phyloP scores from a whole-genome alignment of 345 rosid genomes.

The Rhodamnia rubescens region DNA sequence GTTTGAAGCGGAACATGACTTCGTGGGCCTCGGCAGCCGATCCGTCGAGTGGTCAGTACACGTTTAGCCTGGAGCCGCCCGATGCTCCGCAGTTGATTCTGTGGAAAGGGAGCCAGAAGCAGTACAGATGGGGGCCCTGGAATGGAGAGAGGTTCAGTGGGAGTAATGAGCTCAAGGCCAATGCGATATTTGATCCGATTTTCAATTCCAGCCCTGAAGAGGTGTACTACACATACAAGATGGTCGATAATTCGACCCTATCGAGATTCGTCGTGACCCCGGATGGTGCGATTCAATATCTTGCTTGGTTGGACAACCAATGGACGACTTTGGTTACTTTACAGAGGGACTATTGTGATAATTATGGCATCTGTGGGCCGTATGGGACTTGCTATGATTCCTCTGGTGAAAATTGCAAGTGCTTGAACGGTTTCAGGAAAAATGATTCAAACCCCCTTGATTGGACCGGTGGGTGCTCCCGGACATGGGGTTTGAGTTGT shows the following conservation, averaged over 20 bases:
- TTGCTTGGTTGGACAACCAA: not conserved
- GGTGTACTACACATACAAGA: slow-evolving; percentile 5
- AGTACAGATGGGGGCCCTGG: slow-evolving; percentile 25
- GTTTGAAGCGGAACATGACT: slow-evolving; percentile 8
- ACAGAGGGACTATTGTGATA: slow-evolving; percentile 24
- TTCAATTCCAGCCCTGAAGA: slow-evolving; percentile 8
- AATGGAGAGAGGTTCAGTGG: slow-evolving; percentile 16
- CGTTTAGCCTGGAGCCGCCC: slow-evolving; percentile 5
- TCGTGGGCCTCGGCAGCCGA: slow-evolving; percentile 12
- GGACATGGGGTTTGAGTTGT: not conserved
- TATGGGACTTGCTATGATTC: slow-evolving; percentile 9
- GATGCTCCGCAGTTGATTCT: slow-evolving; percentile 19
- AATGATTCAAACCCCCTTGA: slow-evolving; percentile 3
- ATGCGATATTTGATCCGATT: slow-evolving; percentile 1
- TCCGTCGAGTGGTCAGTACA: slow-evolving; percentile 5
- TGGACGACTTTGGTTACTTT: slow-evolving; percentile 6
- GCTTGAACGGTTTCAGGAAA: slow-evolving; percentile 18
- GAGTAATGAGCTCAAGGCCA: slow-evolving; percentile 7
- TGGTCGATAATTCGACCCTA: not conserved
- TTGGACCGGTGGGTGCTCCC: slow-evolving; percentile 16
- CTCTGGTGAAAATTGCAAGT: slow-evolving; percentile 2
- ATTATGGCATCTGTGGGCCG: slow-evolving; percentile 8
- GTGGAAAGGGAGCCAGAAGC: slow-evolving; percentile 7
- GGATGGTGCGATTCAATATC: slow-evolving; percentile 9
- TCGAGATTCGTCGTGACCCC: slow-evolving; percentile 11